Conservation (phyloP, 2,329 filamentous ascomycete species). For the Fonsecaea monophora region DNA sequence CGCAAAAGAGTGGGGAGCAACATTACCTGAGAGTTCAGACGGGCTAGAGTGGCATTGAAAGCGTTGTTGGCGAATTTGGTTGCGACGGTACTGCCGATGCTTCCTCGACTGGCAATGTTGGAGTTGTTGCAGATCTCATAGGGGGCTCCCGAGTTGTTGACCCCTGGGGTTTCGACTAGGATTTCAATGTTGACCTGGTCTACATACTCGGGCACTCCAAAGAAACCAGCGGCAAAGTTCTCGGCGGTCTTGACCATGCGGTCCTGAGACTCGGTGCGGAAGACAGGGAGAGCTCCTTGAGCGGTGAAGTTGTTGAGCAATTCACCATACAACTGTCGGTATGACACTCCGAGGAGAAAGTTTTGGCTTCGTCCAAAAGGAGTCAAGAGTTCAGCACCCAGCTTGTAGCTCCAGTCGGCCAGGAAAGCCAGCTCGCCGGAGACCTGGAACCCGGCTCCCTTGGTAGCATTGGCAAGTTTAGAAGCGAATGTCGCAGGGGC, state of each 20-base stretch:
- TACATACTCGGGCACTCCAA: constrained; percentile 72
- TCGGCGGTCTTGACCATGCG: constrained; percentile 79
- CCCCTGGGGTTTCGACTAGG: constrained; percentile 68
- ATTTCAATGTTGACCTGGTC: constrained; percentile 75
- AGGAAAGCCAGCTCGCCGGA: constrained; percentile 69
- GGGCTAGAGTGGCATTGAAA: constrained; percentile 64
- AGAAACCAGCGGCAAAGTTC: constrained; percentile 80
- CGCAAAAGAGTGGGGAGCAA: constrained; percentile 46
- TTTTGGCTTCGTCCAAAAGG: constrained; percentile 75
- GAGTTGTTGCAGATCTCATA: constrained; percentile 63
- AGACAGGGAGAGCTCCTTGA: neutral
- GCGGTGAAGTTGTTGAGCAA: constrained; percentile 71
- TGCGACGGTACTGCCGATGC: constrained; percentile 38
- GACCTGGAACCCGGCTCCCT: constrained; percentile 60
- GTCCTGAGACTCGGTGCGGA: constrained; percentile 74
- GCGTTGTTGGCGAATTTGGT: constrained; percentile 18
- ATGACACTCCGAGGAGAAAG: constrained; percentile 72
- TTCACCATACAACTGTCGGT: constrained; percentile 73
- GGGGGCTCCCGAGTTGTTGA: constrained; percentile 70
- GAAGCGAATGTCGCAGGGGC: constrained; percentile 63
- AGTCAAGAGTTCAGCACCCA: constrained; percentile 75
- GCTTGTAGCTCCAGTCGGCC: constrained; percentile 70
- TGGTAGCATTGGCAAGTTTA: constrained; percentile 62
- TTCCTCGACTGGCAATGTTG: constrained; percentile 58
- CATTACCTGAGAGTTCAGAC: constrained; percentile 67